phyloP scores from a whole-genome alignment of 2,329 filamentous ascomycete species.

The Fusarium fracticaudum region DNA sequence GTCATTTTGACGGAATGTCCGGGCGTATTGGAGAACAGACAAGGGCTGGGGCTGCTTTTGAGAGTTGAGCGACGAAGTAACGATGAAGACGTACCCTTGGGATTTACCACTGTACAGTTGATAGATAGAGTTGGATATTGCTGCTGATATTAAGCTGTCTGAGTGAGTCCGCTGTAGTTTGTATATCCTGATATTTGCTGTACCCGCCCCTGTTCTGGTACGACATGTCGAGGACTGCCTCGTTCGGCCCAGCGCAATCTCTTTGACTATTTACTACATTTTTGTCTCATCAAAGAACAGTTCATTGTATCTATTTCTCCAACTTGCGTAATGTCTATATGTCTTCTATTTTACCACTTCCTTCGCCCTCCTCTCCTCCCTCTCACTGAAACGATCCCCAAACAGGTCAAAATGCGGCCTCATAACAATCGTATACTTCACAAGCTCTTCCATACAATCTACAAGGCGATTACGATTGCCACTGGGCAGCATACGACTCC shows the following conservation, averaged over 20 bases:
- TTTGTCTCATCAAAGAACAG: neutral
- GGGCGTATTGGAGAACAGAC: conserved; percentile 4
- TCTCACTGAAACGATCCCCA: neutral
- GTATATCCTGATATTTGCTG: neutral
- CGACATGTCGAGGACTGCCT: accelerated
- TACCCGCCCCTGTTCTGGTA: neutral
- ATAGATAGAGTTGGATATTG: neutral
- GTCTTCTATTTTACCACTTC: neutral
- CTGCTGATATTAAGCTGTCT: neutral
- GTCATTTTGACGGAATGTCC: neutral
- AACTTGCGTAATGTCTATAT: accelerated
- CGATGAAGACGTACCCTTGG: neutral
- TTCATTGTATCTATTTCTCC: accelerated
- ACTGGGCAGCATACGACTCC: neutral
- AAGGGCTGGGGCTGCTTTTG: neutral
- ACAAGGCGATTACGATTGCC: neutral
- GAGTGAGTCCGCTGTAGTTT: neutral
- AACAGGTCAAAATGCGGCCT: neutral
- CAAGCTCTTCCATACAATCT: conserved; percentile 2
- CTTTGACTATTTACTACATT: neutral
- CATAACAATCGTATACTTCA: conserved; percentile 4
- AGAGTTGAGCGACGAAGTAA: conserved; percentile 11
- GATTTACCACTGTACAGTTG: neutral
- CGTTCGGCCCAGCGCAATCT: neutral
- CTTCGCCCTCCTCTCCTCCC: neutral